Evolutionary conservation across 2,329 filamentous ascomycete species (phyloP).

Genomic region (Fulvia fulva): DNA sequence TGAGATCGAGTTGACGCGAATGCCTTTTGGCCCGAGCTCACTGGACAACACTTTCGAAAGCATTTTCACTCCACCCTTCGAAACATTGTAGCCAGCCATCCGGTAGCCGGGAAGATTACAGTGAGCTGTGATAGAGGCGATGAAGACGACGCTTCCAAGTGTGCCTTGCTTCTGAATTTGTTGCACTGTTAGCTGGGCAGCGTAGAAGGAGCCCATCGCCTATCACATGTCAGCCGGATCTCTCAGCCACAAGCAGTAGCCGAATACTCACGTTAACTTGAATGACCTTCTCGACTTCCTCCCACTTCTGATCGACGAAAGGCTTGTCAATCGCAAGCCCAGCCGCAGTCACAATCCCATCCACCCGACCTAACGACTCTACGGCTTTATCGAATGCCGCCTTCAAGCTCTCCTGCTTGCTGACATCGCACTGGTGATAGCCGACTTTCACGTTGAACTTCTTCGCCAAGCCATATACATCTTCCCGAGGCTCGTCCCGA

Average conservation of each 20-base stretch:
- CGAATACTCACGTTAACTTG: constrained; percentile 33
- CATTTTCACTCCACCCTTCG: constrained; percentile 28
- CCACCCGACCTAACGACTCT: constrained; percentile 21
- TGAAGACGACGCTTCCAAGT: constrained; percentile 34
- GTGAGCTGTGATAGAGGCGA: constrained; percentile 35
- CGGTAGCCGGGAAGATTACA: constrained; percentile 31
- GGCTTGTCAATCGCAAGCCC: constrained; percentile 32
- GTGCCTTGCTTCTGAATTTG: constrained; percentile 34
- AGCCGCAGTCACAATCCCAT: constrained; percentile 30
- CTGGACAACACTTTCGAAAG: constrained; percentile 30
- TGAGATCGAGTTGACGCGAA: constrained; percentile 28
- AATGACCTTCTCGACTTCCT: constrained; percentile 31
- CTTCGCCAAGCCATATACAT: constrained; percentile 35
- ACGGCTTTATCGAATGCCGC: constrained; percentile 25
- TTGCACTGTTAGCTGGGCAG: constrained; percentile 35
- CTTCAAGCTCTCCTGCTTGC: constrained; percentile 24
- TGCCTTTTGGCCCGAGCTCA: constrained; percentile 33
- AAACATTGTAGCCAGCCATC: constrained; percentile 34
- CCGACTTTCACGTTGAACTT: constrained; percentile 59
- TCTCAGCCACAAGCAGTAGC: background rate
- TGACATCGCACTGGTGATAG: constrained; percentile 39
- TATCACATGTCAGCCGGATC: constrained; percentile 4
- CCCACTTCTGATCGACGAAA: constrained; percentile 29
- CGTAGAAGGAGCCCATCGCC: constrained; percentile 35
- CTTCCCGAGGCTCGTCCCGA: constrained; percentile 36